Percentiles rank a stretch among this genome's conserved stretches.
These are phyloP conservation scores for Remersonia thermophila DNA, from an alignment of 2,329 filamentous ascomycete species.

Conservation along the genomic window DNA sequence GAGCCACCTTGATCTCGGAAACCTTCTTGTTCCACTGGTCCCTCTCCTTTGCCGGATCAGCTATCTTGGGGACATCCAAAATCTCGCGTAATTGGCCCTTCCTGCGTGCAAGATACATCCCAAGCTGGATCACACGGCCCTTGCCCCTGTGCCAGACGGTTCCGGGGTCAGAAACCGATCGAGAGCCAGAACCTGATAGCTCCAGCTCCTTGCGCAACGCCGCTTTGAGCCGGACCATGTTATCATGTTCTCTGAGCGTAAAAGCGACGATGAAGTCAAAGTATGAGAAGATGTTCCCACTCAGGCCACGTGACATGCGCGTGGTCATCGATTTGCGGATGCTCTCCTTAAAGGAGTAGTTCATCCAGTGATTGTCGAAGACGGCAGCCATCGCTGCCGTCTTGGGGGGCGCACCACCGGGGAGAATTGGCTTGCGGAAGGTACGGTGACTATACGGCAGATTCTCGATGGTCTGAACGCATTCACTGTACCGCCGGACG, in stretches of 20 bases:
- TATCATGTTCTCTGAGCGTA: slow-evolving; percentile 18
- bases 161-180: too few species aligned
- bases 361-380: slow-evolving; percentile 18
- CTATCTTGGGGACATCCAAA: background rate
- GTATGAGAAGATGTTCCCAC: slow-evolving; percentile 12
- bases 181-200: too few species aligned
- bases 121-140: slow-evolving; percentile 18
- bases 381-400: slow-evolving; percentile 13
- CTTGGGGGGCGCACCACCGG: slow-evolving; percentile 9
- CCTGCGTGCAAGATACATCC: slow-evolving; percentile 11
- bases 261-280: slow-evolving; percentile 21
- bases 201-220: too few species aligned
- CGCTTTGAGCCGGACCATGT: slow-evolving; percentile 16
- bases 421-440: slow-evolving; percentile 7
- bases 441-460: slow-evolving; percentile 13
- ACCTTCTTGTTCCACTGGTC: slow-evolving; percentile 16
- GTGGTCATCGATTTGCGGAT: slow-evolving; percentile 7
- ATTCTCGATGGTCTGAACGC: slow-evolving; percentile 11
- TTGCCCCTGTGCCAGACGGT: slow-evolving; percentile 8
- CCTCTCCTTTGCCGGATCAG: slow-evolving; percentile 4
- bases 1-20: slow-evolving; percentile 16
- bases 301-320: slow-evolving; percentile 12
- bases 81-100: slow-evolving; percentile 6
- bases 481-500: slow-evolving; percentile 9
- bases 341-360: slow-evolving; percentile 14